Base-by-base conservation (phyloP, 805 yeast genomes). In the Candida wancherniae region DNA sequence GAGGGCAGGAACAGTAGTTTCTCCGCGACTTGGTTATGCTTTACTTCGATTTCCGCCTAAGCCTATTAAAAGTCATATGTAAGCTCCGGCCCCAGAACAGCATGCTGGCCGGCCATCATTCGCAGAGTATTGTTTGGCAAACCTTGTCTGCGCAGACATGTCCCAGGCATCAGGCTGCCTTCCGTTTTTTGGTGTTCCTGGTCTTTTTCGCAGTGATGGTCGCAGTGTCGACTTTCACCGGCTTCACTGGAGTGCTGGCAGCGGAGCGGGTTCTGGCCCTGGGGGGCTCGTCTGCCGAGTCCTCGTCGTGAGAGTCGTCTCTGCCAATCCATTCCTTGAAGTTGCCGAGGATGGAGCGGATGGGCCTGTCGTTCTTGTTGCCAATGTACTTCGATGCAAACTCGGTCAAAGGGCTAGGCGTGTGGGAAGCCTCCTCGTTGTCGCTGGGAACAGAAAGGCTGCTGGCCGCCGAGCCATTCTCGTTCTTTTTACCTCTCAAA, bases 341-440 rank as follows among this genome's bases (percentile, higher is more conserved):
- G 40, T 63, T 65, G 17, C 64, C 63, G 36, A 65, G 45, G 19
- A 64, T 46, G 2, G 65, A 51, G 32, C 53, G 53, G 9, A 39
- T 43, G 10, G 58, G 48, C 24, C 49, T 44, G 15, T 44, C 50
- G 40, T 62, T 62, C 44, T 61, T 74, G 49, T 77, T 77, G 9
- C 80, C 84, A 22, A 76, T 72, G 50, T 67, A 79, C 42, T 67
- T 73, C 19, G 75, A 61, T 1, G 85, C 85, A 59, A 78, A 81
- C 34, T 75, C 82, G 10, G 80, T 71, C 37, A 80, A 77, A 3
- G 85, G 84, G 10, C 80, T 67, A 23, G 57, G 44, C 1, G 50
- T 56, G 15, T 57, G 52, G 11, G 55, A 48, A 12, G 28, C 42
- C 26, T 51, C 63, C 14, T 58, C 67, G 11, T 50, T 42, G 33